Evolutionary conservation across 148 eudicot species (phyloP).

Genomic region (Rhododendron mucronatum): DNA sequence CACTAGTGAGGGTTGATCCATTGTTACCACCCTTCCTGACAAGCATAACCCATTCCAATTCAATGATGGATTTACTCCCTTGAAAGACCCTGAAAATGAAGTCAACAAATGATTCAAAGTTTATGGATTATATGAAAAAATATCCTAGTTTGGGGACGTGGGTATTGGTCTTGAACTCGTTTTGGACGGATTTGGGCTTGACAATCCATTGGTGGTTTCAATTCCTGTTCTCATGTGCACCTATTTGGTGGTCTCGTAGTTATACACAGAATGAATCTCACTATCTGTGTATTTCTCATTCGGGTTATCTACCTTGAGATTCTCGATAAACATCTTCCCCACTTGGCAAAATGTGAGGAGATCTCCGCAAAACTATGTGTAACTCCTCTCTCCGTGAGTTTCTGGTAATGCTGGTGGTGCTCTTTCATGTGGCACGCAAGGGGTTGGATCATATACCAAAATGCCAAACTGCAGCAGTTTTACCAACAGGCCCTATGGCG

Average conservation of each 20-base stretch:
- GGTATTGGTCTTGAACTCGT: slow-evolving; percentile 72
- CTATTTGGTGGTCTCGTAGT: slow-evolving; percentile 77
- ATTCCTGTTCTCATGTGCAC: slow-evolving; percentile 68
- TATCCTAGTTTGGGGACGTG: slow-evolving; percentile 88
- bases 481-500: not conserved
- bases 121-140: not conserved
- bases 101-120: not conserved
- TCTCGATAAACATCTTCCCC: slow-evolving; percentile 70
- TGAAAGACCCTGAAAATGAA: not conserved
- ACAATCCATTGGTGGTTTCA: slow-evolving; percentile 84
- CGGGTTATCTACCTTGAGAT: slow-evolving; percentile 78
- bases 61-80: not conserved
- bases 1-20: slow-evolving; percentile 82
- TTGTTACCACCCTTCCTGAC: slow-evolving; percentile 99
- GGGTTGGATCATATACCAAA: not conserved
- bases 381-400: not conserved
- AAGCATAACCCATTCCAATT: slow-evolving; percentile 68
- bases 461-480: not conserved
- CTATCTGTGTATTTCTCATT: slow-evolving; percentile 71
- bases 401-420: not conserved
- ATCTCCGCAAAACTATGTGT: not conserved
- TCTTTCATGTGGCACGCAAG: not conserved
- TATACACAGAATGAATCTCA: slow-evolving; percentile 75
- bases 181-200: slow-evolving; percentile 78
- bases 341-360: not conserved